Evolutionary conservation across 306 rosid genomes (phyloP).

Genomic region (Adenanthera pavonina): DNA sequence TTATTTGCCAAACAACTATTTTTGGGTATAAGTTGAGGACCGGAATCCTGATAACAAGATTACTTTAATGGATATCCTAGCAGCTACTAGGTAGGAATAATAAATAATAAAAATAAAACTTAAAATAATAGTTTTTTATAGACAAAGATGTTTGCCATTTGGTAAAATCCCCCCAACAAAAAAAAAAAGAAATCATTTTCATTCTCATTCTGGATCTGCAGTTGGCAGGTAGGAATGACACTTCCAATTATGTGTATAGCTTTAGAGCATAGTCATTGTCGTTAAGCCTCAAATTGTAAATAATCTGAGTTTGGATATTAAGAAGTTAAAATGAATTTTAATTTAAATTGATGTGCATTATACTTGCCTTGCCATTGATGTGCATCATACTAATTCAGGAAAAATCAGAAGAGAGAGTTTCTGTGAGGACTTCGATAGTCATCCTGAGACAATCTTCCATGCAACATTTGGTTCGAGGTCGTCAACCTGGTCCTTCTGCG

Average conservation of each 20-base stretch:
- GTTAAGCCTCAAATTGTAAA: not conserved
- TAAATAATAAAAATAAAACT: no score
- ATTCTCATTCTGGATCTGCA: no score
- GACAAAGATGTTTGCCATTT: no score
- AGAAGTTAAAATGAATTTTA: slow-evolving; percentile 23
- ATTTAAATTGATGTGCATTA: slow-evolving; percentile 5
- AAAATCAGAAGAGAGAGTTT: slow-evolving; percentile 54
- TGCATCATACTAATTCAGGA: slow-evolving; percentile 35
- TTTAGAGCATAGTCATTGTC: slow-evolving; percentile 1
- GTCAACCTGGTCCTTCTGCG: slow-evolving; percentile 66
- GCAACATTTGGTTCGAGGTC: slow-evolving; percentile 65
- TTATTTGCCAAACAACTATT: slow-evolving; percentile 3
- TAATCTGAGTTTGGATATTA: slow-evolving; percentile 3
- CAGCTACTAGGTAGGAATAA: not conserved
- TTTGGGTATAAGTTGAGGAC: slow-evolving; percentile 19
- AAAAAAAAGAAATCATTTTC: no score
- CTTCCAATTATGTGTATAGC: slow-evolving; percentile 18
- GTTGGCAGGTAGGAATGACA: no score
- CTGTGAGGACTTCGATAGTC: slow-evolving; percentile 49
- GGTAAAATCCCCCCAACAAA: no score
- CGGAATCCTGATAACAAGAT: not conserved
- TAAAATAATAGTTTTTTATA: no score
- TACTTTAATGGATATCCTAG: slow-evolving; percentile 4
- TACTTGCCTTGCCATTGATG: slow-evolving; percentile 32
- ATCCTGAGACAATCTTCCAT: slow-evolving; percentile 59